These are phyloP conservation scores for Backusella macrospora DNA, from an alignment of 192 early-diverging fungal species.

Conservation along the genomic window DNA sequence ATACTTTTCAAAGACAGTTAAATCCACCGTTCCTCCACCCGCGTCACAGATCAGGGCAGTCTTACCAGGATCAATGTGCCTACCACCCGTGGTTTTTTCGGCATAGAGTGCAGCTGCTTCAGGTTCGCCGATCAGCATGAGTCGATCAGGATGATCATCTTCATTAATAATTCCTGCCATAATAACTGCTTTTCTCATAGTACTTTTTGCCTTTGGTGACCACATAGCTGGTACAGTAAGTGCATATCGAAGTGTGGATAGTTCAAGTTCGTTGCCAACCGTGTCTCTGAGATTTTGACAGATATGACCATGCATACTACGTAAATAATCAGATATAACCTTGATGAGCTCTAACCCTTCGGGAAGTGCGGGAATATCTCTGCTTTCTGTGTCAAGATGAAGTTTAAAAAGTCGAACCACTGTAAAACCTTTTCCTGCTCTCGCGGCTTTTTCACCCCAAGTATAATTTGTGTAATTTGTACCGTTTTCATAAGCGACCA, in stretches of 20 bases:
- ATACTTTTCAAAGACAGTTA: constrained; percentile 19
- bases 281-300: constrained; percentile 22
- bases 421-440: constrained; percentile 42
- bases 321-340: constrained; percentile 58
- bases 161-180: constrained; percentile 45
- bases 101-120: constrained; percentile 57
- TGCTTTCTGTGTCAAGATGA: constrained; percentile 47
- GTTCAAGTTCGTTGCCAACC: constrained; percentile 38
- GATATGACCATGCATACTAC: constrained; percentile 42
- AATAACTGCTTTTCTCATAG: constrained; percentile 50
- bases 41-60: constrained; percentile 56
- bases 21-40: constrained; percentile 60
- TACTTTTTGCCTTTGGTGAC: constrained; percentile 48
- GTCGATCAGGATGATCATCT: constrained; percentile 46
- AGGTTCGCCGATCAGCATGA: constrained; percentile 42
- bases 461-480: constrained; percentile 41
- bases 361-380: constrained; percentile 44
- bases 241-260: constrained; percentile 44
- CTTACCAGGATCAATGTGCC: constrained; percentile 43
- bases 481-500: constrained; percentile 39
- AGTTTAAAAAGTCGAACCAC: constrained; percentile 51
- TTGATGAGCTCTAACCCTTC: constrained; percentile 47
- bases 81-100: constrained; percentile 44
- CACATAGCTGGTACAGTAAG: constrained; percentile 58
- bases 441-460: constrained; percentile 46